Conservation (phyloP, 129 eudicot species). For the Chrysanthemum seticuspe region DNA sequence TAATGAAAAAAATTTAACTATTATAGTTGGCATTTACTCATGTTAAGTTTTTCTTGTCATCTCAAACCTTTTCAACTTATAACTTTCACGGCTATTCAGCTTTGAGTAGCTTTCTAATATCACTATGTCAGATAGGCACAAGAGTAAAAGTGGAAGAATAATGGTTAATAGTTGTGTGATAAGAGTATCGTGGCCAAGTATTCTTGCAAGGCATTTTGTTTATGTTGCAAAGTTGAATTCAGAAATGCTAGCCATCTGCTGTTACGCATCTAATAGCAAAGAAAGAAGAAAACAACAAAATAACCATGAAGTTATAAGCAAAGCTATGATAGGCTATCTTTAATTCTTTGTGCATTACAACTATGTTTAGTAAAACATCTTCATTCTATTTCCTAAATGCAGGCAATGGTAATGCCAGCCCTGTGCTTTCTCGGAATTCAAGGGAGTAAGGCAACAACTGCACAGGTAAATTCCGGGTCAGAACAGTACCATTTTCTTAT, state of each 20-base stretch:
- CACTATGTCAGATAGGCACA: neutral
- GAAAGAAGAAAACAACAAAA: no score
- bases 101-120: slow-evolving; percentile 4
- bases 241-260: neutral
- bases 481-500: neutral
- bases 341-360: neutral
- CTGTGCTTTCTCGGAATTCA: slow-evolving; percentile 62
- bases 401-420: slow-evolving; percentile 89
- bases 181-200: neutral
- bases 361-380: neutral
- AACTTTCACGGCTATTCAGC: neutral
- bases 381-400: neutral
- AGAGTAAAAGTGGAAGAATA: neutral
- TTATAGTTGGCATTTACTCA: neutral
- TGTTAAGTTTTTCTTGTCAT: neutral
- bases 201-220: neutral
- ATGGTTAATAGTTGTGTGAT: neutral
- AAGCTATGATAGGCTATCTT: neutral
- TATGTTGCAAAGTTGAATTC: neutral
- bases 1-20: neutral
- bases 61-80: neutral
- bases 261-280: neutral
- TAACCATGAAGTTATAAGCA: neutral
- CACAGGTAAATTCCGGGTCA: slow-evolving; percentile 51
- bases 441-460: slow-evolving; percentile 61